Base-by-base conservation (phyloP, 2,329 filamentous ascomycete species). In the Ophiosphaerella narmari region DNA sequence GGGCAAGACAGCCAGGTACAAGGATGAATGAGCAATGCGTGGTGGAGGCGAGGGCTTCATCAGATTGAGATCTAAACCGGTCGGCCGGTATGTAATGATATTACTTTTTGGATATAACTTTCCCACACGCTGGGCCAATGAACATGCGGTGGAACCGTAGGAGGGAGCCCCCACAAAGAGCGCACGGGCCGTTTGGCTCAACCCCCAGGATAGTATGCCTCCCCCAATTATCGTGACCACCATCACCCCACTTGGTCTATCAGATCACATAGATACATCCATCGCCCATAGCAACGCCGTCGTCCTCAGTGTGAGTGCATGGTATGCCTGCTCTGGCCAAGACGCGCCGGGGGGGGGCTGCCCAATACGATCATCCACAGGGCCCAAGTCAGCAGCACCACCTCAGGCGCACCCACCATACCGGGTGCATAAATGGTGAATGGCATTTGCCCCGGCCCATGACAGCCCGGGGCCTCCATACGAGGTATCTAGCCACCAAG, bases 391-490 rank as follows among this genome's bases (percentile, higher is more conserved):
- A 35, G 33, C 13, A 35, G 14, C 33, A 14, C 7, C 13, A 35
- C 13, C 16, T 23, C 45, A 46, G 40, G 35, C 39, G 40, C 45
- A 46, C 48, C 24, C 44, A 40, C 39, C 35, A 44, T 33, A 37
- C 21, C 33, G 48, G 24, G 48, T 32, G 29, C 39, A 40, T 23
- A 35, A 48, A 50, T 35, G 41, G 16, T 46, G 16, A 21, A 24
- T 29, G 11, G 26, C 26, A 29, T 29, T 41, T 42, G 41, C 49
- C 50, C 43, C 36, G 39, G 42, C 40, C 47, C 41, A 46, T 65
- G 62, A 65, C 62, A 60, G 29, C 33, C 60, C 47, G 48, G 62
- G 60, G 37, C 36, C 39, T 39, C 60, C 58, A 59, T 59, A 63
- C 55, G 46, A 52, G 39, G 54, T 54, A 57, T 46, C 36, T 23